Evolutionary conservation across 2,329 filamentous ascomycete species (phyloP), one percentile per base, ranked within the genome.

Genomic region (Chrysosporium queenslandicum): DNA sequence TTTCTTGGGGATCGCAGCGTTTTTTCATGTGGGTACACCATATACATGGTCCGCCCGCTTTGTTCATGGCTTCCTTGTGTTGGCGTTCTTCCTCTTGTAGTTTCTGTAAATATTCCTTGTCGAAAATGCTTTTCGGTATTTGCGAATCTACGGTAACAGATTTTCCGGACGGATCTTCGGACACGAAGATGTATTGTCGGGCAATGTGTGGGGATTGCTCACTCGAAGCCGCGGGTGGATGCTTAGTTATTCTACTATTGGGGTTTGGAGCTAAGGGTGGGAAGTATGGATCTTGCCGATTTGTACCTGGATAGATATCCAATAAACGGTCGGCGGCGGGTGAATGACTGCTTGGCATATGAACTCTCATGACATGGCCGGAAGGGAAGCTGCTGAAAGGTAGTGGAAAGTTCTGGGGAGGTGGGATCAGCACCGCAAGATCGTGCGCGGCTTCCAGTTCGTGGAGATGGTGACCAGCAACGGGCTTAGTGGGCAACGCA

Each of bases 11-110:
- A 11, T 53, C 58, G 43, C 65, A 67, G 27, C 50, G 54, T 32
- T 65, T 65, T 55, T 61, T 65, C 7, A 53, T 60, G n/a, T 58
- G 56, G 47, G 56, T 57, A 45, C 65, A 67, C 46, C 57, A 59
- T n/a, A 60, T 21, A 50, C 65, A 67, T 14, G 63, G 56, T 21
- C 64, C 64, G 2, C 64, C 64, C 21, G 48, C 51, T 21, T 53
- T 50, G 46, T 55, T 64, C 37, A 65, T 39, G 12, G 53, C 45
- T 20, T 51, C 58, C 30, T 58, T 43, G 23, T 43, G 40, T 14
- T 18, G 40, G 3, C 40, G 21, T 16, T 43, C 40, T 23, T 43
- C 40, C 12, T 43, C 40, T 23, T 16, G 23, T n/a, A 43, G 55
- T 18, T 58, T 23, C n/a, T 20, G 46, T n/a, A 16, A 40, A 20